These are phyloP conservation scores for Melastoma candidum DNA, from an alignment of 441 rosid genomes.

Conservation along the genomic window DNA sequence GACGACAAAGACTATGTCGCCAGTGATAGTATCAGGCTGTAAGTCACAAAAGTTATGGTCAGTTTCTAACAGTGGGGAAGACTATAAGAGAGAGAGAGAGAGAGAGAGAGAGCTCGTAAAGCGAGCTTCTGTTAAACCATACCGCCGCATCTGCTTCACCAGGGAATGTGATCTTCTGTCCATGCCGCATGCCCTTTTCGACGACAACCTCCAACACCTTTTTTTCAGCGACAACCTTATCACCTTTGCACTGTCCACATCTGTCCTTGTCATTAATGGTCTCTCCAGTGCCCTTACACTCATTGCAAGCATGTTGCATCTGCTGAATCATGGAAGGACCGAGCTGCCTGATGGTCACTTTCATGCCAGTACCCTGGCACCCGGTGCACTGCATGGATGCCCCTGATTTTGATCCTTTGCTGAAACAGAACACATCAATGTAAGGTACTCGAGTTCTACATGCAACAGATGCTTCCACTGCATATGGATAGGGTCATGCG, in stretches of 20 bases:
- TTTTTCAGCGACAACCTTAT: slow-evolving; percentile 16
- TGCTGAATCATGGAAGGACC: slow-evolving; percentile 88
- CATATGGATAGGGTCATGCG: background rate
- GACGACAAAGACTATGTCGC: too few species aligned
- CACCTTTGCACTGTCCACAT: slow-evolving; percentile 16
- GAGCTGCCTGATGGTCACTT: slow-evolving; percentile 63
- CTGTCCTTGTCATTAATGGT: slow-evolving; percentile 42
- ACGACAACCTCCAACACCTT: slow-evolving; percentile 16
- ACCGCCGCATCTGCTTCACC: too few species aligned
- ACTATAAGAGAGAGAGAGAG: too few species aligned
- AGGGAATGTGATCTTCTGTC: slow-evolving; percentile 42
- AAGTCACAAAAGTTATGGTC: too few species aligned
- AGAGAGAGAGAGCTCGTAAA: too few species aligned
- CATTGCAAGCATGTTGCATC: slow-evolving; percentile 80
- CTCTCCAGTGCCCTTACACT: slow-evolving; percentile 76
- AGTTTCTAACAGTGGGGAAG: too few species aligned
- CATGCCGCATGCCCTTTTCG: slow-evolving; percentile 26
- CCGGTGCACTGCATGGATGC: slow-evolving; percentile 55
- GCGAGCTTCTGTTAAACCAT: too few species aligned
- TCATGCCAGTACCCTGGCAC: slow-evolving; percentile 79
- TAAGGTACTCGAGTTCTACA: background rate
- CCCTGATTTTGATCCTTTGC: slow-evolving; percentile 78
- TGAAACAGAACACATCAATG: slow-evolving; percentile 12
- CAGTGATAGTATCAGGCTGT: too few species aligned
- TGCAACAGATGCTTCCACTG: background rate